These are phyloP conservation scores for Pouteria campechiana DNA, from an alignment of 179 eudicot species.

Conservation along the genomic window DNA sequence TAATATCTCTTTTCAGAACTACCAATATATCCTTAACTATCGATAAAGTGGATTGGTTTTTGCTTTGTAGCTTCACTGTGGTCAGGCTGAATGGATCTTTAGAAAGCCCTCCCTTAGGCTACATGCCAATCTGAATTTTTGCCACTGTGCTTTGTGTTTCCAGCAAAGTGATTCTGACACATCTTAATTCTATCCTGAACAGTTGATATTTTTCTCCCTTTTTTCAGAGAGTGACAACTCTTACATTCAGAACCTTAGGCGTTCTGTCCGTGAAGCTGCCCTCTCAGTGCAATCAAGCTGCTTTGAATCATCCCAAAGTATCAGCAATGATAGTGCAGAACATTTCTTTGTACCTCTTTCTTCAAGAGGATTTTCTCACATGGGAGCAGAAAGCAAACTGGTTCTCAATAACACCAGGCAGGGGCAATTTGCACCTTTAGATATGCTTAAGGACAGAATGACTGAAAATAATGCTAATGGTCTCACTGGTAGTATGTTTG, in stretches of 20 bases:
- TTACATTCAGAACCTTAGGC: slow-evolving; percentile 60
- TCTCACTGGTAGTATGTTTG: slow-evolving; percentile 30
- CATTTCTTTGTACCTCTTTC: slow-evolving; percentile 87
- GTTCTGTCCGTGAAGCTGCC: slow-evolving; percentile 93
- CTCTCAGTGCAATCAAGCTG: slow-evolving; percentile 49
- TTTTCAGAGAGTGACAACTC: slow-evolving; percentile 48
- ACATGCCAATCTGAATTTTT: no score
- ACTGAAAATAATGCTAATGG: slow-evolving; percentile 30
- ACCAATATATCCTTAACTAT: no score
- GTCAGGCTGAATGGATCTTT: no score
- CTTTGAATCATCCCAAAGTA: slow-evolving; percentile 59
- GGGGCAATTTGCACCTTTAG: slow-evolving; percentile 45
- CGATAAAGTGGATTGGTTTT: no score
- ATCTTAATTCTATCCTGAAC: no score
- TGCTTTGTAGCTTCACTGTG: no score
- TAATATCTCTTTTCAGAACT: no score
- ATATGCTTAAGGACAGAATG: no score
- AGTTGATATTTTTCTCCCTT: slow-evolving; percentile 7
- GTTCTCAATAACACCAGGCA: slow-evolving; percentile 22
- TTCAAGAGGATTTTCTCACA: slow-evolving; percentile 48
- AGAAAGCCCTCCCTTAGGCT: no score
- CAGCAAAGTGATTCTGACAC: no score
- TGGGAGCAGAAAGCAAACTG: slow-evolving; percentile 43
- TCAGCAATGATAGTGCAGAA: slow-evolving; percentile 77
- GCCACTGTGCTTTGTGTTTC: no score